Percentiles rank a stretch among this genome's conserved stretches.
These are phyloP conservation scores for Schoenoplectus tabernaemontani DNA, from an alignment of 202 grass and related monocot species.

Conservation along the genomic window DNA sequence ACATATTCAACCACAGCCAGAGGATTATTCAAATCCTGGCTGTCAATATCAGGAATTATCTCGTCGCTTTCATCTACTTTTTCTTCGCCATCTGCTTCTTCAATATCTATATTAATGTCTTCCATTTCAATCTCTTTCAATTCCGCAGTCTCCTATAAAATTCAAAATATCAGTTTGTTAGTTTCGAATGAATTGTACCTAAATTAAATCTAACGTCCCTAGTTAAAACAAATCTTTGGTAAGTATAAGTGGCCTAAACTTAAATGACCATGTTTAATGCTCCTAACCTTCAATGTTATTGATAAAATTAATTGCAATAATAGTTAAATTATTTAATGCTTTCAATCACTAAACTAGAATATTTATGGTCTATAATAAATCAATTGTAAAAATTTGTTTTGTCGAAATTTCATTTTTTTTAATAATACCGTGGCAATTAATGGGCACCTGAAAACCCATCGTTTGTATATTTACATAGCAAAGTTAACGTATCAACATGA, in stretches of 20 bases:
- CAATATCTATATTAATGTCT: constrained; percentile 13
- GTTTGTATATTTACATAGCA: too few species aligned
- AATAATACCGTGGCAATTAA: too few species aligned
- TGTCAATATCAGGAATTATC: constrained; percentile 57
- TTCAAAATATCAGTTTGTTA: constrained; percentile 23
- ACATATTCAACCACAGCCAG: constrained; percentile 70
- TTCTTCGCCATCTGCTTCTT: not conserved
- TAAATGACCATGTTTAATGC: not conserved
- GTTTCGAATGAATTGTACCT: not conserved
- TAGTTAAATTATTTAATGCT: not conserved
- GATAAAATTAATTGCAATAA: not conserved
- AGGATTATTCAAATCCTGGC: constrained; percentile 46
- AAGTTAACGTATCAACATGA: not conserved
- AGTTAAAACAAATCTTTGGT: not conserved
- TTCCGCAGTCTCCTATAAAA: constrained; percentile 22
- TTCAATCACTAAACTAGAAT: not conserved
- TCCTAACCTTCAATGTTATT: not conserved
- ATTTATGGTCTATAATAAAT: too few species aligned
- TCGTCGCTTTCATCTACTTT: constrained; percentile 24
- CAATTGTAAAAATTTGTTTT: too few species aligned
- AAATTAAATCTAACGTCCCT: not conserved
- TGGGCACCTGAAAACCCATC: too few species aligned
- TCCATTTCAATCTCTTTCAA: constrained; percentile 7
- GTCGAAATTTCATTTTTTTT: too few species aligned
- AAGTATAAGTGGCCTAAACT: not conserved